Conservation (phyloP, 2,329 filamentous ascomycete species). For the Aspergillus ustus region DNA sequence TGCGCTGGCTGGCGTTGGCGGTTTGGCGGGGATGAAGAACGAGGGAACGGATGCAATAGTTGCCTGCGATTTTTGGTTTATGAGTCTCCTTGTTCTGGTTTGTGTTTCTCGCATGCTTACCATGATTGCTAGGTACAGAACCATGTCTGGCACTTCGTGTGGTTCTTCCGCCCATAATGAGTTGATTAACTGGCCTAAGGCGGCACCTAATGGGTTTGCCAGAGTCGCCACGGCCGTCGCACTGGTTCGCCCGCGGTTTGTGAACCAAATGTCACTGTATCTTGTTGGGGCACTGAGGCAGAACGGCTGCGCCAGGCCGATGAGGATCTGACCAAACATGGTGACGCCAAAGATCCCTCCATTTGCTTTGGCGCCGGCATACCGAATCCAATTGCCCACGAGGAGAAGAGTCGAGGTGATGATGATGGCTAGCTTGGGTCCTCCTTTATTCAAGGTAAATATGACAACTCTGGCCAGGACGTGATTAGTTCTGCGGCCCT, state of each 20-base stretch:
- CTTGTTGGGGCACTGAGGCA: conserved; percentile 85
- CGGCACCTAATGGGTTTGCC: conserved; percentile 88
- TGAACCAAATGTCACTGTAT: conserved; percentile 96
- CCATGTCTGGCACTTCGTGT: conserved; percentile 74
- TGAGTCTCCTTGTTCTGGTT: neutral
- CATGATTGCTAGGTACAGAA: conserved; percentile 83
- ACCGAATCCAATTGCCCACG: conserved; percentile 89
- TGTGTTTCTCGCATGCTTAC: conserved; percentile 53
- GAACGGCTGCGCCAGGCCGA: conserved; percentile 88
- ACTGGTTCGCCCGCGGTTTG: conserved; percentile 77
- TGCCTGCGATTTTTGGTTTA: conserved; percentile 46
- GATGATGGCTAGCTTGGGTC: conserved; percentile 78
- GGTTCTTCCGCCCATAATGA: conserved; percentile 72
- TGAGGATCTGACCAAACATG: conserved; percentile 90
- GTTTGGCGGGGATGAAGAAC: conserved; percentile 76
- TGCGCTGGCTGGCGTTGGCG: conserved; percentile 76
- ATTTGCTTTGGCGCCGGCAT: conserved; percentile 66
- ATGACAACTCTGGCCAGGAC: conserved; percentile 60
- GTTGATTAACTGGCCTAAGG: conserved; percentile 83
- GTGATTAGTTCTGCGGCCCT: neutral
- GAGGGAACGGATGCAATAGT: conserved; percentile 72
- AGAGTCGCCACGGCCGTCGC: conserved; percentile 85
- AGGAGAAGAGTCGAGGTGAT: conserved; percentile 74
- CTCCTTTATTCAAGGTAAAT: conserved; percentile 74
- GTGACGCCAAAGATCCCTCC: conserved; percentile 73